A percentile compares a stretch with the other conserved stretches of the same genome.
Conservation (phyloP, 2,329 filamentous ascomycete genomes). For the Pseudogymnoascus sp. region DNA sequence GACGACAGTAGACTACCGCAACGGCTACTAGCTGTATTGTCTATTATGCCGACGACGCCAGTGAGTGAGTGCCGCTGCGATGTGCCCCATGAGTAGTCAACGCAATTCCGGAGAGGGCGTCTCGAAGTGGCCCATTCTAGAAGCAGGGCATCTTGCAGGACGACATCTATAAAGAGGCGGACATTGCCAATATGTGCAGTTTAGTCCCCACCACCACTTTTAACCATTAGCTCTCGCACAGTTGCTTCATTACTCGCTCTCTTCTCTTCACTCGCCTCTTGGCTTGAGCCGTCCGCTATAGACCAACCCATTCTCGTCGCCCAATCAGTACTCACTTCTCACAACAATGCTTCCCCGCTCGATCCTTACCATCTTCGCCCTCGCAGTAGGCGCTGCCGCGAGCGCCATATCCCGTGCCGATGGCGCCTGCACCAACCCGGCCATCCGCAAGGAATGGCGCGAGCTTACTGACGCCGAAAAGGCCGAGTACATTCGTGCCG, state of each 20-base stretch:
- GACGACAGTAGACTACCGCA: background rate
- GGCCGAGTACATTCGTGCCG: conserved; percentile 11
- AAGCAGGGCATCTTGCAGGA: background rate
- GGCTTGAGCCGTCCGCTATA: background rate
- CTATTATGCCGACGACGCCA: background rate
- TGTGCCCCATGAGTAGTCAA: background rate
- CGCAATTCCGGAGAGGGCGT: background rate
- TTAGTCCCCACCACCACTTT: background rate
- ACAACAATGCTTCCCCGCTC: background rate
- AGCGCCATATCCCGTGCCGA: background rate
- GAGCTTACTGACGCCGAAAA: conserved; percentile 7
- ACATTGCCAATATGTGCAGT: background rate
- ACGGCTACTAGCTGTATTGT: background rate
- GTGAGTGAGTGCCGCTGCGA: background rate
- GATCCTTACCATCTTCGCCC: background rate
- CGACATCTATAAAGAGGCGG: background rate
- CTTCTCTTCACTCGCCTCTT: background rate
- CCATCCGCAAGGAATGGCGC: conserved; percentile 12
- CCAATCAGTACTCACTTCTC: background rate
- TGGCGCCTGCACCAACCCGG: conserved; percentile 8
- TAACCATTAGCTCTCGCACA: background rate
- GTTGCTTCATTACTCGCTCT: background rate
- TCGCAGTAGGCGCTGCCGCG: background rate
- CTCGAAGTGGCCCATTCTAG: background rate
- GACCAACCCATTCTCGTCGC: background rate